Percentiles rank a stretch among this genome's conserved stretches.
These are phyloP conservation scores for Boletus rubropictus DNA, from an alignment of 768 basidiomycete species.

Conservation along the genomic window DNA sequence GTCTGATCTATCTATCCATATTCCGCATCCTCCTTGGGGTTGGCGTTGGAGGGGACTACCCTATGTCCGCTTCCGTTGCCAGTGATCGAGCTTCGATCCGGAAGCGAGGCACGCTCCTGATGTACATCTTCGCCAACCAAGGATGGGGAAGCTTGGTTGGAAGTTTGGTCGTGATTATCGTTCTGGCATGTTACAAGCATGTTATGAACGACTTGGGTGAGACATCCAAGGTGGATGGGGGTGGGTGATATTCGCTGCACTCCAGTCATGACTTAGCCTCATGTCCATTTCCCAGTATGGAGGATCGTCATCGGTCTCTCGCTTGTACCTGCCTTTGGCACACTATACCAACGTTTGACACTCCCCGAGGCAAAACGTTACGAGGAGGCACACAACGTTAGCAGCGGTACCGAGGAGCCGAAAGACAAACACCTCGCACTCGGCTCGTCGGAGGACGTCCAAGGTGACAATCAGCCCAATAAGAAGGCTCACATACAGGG, in stretches of 20 bases:
- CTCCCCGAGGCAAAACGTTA: conserved; percentile 64
- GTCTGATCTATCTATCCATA: conserved; percentile 57
- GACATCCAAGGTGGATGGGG: conserved; percentile 64
- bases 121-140: conserved; percentile 72
- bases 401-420: conserved; percentile 27
- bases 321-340: conserved; percentile 68
- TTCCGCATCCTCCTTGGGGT: conserved; percentile 73
- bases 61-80: conserved; percentile 67
- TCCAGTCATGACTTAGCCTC: neutral
- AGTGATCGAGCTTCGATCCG: conserved; percentile 60
- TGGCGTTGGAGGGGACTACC: conserved; percentile 77
- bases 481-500: conserved; percentile 52
- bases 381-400: conserved; percentile 34
- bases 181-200: conserved; percentile 56
- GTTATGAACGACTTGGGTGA: conserved; percentile 56
- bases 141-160: conserved; percentile 74
- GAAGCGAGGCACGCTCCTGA: conserved; percentile 68
- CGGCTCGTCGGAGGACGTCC: neutral
- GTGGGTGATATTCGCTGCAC: conserved; percentile 31
- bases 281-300: conserved; percentile 45
- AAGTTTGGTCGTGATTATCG: conserved; percentile 55
- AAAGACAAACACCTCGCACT: conserved; percentile 28
- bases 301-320: conserved; percentile 68
- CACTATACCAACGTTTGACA: conserved; percentile 71
- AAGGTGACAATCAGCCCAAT: conserved; percentile 16